phyloP scores from a whole-genome alignment of 2,329 filamentous ascomycete species.

The Aspergillus intermedius region DNA sequence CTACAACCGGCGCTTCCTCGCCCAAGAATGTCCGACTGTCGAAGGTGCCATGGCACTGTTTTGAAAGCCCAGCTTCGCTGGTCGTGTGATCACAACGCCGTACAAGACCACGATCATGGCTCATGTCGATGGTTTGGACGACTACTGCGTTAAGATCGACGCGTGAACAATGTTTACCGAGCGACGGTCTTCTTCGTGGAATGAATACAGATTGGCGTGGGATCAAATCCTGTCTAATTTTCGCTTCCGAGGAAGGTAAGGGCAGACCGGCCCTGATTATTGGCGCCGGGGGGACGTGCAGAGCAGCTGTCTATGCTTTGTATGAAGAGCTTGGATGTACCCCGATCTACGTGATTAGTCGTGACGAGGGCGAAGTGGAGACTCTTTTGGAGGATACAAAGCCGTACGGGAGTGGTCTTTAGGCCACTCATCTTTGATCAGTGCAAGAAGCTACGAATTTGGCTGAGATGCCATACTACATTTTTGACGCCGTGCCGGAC shows the following conservation, averaged over 20 bases:
- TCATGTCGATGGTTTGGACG: constrained; percentile 28
- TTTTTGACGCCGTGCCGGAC: constrained; percentile 37
- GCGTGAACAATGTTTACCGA: constrained; percentile 22
- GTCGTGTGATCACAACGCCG: constrained; percentile 38
- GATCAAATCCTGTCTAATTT: constrained; percentile 31
- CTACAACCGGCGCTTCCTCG: constrained; percentile 31
- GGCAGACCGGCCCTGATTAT: constrained; percentile 30
- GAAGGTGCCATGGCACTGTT: constrained; percentile 27
- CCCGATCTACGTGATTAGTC: constrained; percentile 33
- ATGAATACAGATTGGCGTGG: constrained; percentile 43
- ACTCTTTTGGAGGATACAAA: constrained; percentile 20
- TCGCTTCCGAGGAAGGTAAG: constrained; percentile 8
- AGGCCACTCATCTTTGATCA: constrained; percentile 25
- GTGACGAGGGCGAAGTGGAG: constrained; percentile 24
- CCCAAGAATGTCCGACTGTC: constrained; percentile 25
- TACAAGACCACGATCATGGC: constrained; percentile 34
- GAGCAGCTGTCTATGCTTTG: constrained; percentile 36
- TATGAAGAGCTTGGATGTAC: constrained; percentile 20
- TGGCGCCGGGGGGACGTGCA: constrained; percentile 38
- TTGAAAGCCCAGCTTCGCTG: constrained; percentile 22
- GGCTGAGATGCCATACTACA: constrained; percentile 22
- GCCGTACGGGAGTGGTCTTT: neutral
- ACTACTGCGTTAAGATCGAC: constrained; percentile 28
- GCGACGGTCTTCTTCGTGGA: constrained; percentile 22
- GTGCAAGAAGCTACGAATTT: constrained; percentile 19